Percentiles rank a stretch among this genome's conserved stretches.
phyloP scores from a whole-genome alignment of 192 early-diverging fungal species.

The Backusella morwellensis region DNA sequence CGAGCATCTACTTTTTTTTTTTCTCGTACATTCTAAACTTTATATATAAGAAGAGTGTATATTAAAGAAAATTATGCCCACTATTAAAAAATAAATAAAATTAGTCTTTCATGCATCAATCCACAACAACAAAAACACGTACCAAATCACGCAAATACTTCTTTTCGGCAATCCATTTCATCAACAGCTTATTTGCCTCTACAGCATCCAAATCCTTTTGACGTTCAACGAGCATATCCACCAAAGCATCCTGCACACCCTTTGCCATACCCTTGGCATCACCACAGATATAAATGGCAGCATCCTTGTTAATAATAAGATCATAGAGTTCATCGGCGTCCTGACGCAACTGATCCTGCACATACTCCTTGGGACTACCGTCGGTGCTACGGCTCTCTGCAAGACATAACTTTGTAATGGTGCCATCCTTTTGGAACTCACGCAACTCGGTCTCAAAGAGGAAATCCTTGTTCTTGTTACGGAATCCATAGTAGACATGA shows the following conservation, averaged over 20 bases:
- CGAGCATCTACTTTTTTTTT: background rate
- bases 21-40: background rate
- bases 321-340: conserved; percentile 55
- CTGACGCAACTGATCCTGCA: conserved; percentile 77
- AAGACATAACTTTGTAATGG: conserved; percentile 57
- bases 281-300: conserved; percentile 77
- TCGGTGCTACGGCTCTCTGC: conserved; percentile 65
- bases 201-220: conserved; percentile 40
- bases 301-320: conserved; percentile 56
- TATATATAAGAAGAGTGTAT: background rate
- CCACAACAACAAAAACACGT: background rate
- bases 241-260: conserved; percentile 77
- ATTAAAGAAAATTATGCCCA: background rate
- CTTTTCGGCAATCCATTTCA: conserved; percentile 59
- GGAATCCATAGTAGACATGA: conserved; percentile 84
- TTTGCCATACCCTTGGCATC: conserved; percentile 89
- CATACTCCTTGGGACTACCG: conserved; percentile 69
- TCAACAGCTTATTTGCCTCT: conserved; percentile 57
- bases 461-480: conserved; percentile 64
- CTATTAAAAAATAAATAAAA: background rate
- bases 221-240: conserved; percentile 56
- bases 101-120: background rate
- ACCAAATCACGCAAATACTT: conserved; percentile 66
- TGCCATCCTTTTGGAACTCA: conserved; percentile 41
- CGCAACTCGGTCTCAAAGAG: conserved; percentile 68